Evolutionary conservation across 805 yeast species (phyloP).

Genomic region (Hagleromyces aurorensis): DNA sequence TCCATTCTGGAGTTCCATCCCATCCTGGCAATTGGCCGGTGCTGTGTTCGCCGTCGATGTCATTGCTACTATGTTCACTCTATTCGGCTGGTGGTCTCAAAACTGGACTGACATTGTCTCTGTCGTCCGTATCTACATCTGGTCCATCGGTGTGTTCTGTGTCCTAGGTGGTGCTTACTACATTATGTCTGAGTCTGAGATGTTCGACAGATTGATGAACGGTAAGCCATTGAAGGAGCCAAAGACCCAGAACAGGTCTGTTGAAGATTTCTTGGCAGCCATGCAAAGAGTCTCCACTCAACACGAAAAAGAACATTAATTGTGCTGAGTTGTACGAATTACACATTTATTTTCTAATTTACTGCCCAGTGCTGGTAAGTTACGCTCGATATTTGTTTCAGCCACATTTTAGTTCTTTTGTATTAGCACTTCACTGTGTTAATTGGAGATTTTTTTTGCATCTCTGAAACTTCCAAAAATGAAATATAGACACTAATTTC

Average conservation of each 20-base stretch:
- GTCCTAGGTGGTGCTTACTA: conserved; percentile 94
- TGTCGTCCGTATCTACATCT: conserved; percentile 88
- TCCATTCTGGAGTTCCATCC: conserved; percentile 95
- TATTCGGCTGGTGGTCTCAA: conserved; percentile 97
- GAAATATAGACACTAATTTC: no score
- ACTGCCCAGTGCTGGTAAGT: no score
- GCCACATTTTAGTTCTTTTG: no score
- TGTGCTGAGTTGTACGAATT: no score
- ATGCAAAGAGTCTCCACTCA: conserved; percentile 87
- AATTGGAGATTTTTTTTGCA: no score
- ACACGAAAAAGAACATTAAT: conserved; percentile 70
- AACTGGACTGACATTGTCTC: conserved; percentile 96
- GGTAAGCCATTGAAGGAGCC: conserved; percentile 60
- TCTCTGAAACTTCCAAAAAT: no score
- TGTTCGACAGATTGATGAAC: conserved; percentile 77
- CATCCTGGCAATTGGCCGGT: conserved; percentile 95
- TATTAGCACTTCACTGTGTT: no score
- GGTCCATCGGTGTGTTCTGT: conserved; percentile 97
- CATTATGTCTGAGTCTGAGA: conserved; percentile 76
- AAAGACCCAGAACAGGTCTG: conserved; percentile 53
- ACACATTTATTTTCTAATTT: no score
- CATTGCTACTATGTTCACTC: conserved; percentile 84
- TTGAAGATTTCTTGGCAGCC: conserved; percentile 78
- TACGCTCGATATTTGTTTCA: no score
- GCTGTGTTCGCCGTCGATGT: conserved; percentile 87